Evolutionary conservation across 73 alveolate species (phyloP), one percentile per base, ranked within the genome.

Genomic region (Paramecium octaurelia): DNA sequence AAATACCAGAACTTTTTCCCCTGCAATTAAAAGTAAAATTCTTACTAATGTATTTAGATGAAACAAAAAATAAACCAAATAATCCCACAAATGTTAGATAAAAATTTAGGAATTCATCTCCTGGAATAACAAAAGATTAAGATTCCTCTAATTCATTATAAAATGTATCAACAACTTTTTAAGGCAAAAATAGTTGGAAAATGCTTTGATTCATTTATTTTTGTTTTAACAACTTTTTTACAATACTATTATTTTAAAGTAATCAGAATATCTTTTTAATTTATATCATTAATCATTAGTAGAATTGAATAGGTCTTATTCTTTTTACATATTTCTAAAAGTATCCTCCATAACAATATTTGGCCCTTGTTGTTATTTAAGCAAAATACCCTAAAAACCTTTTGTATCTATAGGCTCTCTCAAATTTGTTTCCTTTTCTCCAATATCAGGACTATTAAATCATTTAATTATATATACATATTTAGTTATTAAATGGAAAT

Each of bases 1-100:
- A 20, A 80, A 80, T 43, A 43, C 91, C 0, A 80, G 91, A 80
- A 80, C 91, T 8, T 80, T 80, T 80, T 80, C 91, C 14, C 91
- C 91, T 21, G 91, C 75, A 6, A 24, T 75, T 12, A 75, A 75
- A 75, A 20, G 88, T 75, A 75, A 77, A 4, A 24, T 43, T 9
- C 3, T 18, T n/a, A 31, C 14, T 16, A 14, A 1, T 23, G 0
- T 12, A 73, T 73, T 11, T 73, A 73, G 87, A 20, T 34, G 59
- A 73, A 73, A 73, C 46, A 12, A 73, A 64, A 64, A 64, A n/a
- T 64, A 64, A 64, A 64, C 23, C 50, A 23, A 64, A 14, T 27
- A 64, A 64, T 18, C 4, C 84, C 31, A 64, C 44, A 1, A 80
- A 80, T 48, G 57, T 80, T 23, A 80, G 91, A 80, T 35, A 80